A percentile compares a stretch with the other conserved stretches of the same genome.
These are phyloP conservation scores for Calonectria crousiana DNA, from an alignment of 2,329 filamentous ascomycete genomes.

Conservation along the genomic window DNA sequence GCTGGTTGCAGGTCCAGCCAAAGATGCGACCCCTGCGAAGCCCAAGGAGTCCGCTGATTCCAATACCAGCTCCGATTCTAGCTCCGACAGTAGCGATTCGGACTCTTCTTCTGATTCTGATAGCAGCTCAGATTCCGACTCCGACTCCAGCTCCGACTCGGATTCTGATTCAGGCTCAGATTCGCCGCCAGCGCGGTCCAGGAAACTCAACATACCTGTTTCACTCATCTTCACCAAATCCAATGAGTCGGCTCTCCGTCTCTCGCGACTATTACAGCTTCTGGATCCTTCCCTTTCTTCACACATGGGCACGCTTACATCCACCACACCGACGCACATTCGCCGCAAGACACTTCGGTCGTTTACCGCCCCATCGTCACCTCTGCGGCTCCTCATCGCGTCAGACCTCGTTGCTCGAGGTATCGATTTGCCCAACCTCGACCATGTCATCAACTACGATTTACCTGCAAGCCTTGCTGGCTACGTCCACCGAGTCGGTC, in stretches of 20 bases:
- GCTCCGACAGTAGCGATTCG: constrained; percentile 33
- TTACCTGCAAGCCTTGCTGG: constrained; percentile 83
- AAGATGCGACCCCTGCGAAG: constrained; percentile 21
- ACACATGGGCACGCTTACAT: constrained; percentile 78
- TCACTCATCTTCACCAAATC: constrained; percentile 91
- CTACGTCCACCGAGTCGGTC: constrained; percentile 92
- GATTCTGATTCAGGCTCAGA: constrained; percentile 48
- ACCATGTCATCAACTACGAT: constrained; percentile 95
- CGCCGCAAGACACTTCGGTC: constrained; percentile 75
- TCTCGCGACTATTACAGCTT: constrained; percentile 82
- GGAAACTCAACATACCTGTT: constrained; percentile 51
- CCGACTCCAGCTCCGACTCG: constrained; percentile 45
- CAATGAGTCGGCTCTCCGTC: constrained; percentile 87
- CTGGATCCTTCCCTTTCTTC: constrained; percentile 70
- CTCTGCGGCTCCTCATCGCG: constrained; percentile 82
- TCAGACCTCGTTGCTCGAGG: constrained; percentile 95
- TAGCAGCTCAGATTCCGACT: constrained; percentile 47
- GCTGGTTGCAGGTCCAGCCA: constrained; percentile 36
- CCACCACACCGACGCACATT: constrained; percentile 79
- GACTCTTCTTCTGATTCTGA: constrained; percentile 48
- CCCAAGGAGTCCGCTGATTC: constrained; percentile 52
- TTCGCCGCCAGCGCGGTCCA: constrained; percentile 33
- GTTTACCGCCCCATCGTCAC: constrained; percentile 76
- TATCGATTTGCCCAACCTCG: constrained; percentile 82
- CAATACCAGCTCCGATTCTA: constrained; percentile 41